Evolutionary conservation across 2,329 filamentous ascomycete genomes (phyloP), one percentile per base, ranked within the genome.

Genomic region (Penicillium brevicompactum): DNA sequence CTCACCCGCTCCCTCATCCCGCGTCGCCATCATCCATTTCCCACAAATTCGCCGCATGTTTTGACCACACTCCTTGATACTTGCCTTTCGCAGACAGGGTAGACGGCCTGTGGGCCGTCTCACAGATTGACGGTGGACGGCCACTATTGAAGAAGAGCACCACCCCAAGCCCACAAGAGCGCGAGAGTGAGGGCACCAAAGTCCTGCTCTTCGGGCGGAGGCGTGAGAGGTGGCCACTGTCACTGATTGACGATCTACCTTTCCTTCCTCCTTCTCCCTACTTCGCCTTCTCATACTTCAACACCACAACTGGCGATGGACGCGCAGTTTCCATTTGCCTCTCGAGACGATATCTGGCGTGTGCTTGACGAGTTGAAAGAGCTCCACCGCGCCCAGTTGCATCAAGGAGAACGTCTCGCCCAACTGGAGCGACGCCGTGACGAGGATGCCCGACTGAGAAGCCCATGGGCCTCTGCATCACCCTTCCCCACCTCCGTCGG

Each of bases 401-500:
- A 87, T 59, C 84, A 87, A 70, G 76, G 80, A 43, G 84, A 87
- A 63, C 80, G 85, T 53, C 78, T 88, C 58, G 76, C 82, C 53
- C 79, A 83, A 55, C 71, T 88, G 56, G 86, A 88, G 70, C 79
- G 84, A 55, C 80, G 82, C 58, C 82, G 82, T 56, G 84, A 87
- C 61, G 84, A 87, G 62, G 84, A 87, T 74, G 80, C 81, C 53
- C 79, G 82, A 61, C 74, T 87, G 74, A 95, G 93, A 75, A 96
- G 90, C 58, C 89, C 95, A 53, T 99, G 94, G 94, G 85, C 85
- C 46, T 88, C 89, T 61, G 78, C 82, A 46, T 96, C 92, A 53
- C 92, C 92, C 14, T 97, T 97, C 70, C 92, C 93, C n/a, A 88
- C 87, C 61, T 86, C 92, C 38, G 74, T 96, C 55, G 89, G 90